Evolutionary conservation across 805 yeast species (phyloP), one percentile per base, ranked within the genome.

Genomic region (Nakazawaea anatomiae): DNA sequence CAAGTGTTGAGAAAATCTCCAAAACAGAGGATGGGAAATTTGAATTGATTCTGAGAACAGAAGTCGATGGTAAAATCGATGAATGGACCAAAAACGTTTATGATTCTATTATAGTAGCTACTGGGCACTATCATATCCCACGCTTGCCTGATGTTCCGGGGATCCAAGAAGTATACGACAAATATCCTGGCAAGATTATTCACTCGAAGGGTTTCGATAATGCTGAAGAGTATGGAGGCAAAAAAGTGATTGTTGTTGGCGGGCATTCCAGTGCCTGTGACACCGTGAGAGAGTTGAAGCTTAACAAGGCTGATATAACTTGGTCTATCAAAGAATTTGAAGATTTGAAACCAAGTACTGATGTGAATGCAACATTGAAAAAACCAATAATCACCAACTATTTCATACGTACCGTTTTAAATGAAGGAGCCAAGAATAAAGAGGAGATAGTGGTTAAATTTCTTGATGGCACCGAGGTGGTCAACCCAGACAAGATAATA

Each of bases 51-150:
- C 47, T 70, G 25, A 60, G 74, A 56, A 48, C 50, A 9, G 65
- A 61, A 53, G 58, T 57, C 25, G 25, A 18, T 14, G 59, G 27
- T 27, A 39, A 55, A 1, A 11, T 59, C 3, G 76, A 72, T 51
- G 29, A 55, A 9, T 74, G 78, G 78, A 65, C 56, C 53, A 69
- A 63, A 46, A 62, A 66, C 42, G 29, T 28, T 4, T 75, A 64
- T 52, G 79, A 76, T 58, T 57, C 57, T 36, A 62, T 74, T 11
- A 66, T 75, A 6, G 59, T 72, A 8, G 73, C 78, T 2, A 70
- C 66, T 43, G 80, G 80, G 28, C 79, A 74, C 56, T 74, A 67
- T 54, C 62, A 68, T 14, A 64, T 63, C 6, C 77, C 77, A 3
- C 58, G 54, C 47, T 56, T 71, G 27, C 80, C 80, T 2, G 49